Base-by-base conservation (phyloP, 2,329 filamentous ascomycete genomes). In the Cordyceps tenuipes region DNA sequence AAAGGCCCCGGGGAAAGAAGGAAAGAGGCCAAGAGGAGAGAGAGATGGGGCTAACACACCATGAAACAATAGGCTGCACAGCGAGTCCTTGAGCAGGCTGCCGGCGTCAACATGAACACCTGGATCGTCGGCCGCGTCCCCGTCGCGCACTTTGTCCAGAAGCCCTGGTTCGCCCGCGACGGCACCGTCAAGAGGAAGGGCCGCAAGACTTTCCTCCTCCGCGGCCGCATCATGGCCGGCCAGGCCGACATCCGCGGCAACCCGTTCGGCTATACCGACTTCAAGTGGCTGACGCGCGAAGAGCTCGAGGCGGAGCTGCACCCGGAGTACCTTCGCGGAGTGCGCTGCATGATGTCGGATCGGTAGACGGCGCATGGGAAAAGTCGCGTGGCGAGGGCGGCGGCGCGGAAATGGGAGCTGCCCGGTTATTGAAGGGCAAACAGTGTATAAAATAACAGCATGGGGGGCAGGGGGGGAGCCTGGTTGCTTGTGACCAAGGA, bases 91-190 rank as follows among this genome's bases (percentile, higher is more conserved):
- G 79, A 87, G 57, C 81, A 90, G 68, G 80, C 90, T 3, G 91
- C 88, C 10, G 94, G 94, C 61, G 77, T 89, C 63, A 95, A 99
- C 80, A 97, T 99, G 92, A 97, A 97, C 79, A 97, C 91, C 59
- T 99, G 94, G 92, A 84, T 97, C 66, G 89, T 99, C 56, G 93
- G 91, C 62, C 91, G 91, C 68, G 88, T 89, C 61, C 94, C 94
- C 12, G 83, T 97, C 61, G 93, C 92, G 29, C 89, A 97, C 75
- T 76, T 89, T 69, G 79, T 89, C 65, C 77, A 77, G 63, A 76
- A 84, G 63, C 80, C 80, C 66, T 66, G 72, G 68, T 67, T 78
- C 69, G 71, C 73, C 66, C 70, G 73, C 66, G 75, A 80, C 69
- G 71, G 72, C 50, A 68, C 71, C 36, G 67, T 79, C 50, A 68